Percentiles rank a stretch among this genome's conserved stretches.
These are phyloP conservation scores for Sporothrix euskadiensis DNA, from an alignment of 2,329 filamentous ascomycete genomes.

Conservation along the genomic window DNA sequence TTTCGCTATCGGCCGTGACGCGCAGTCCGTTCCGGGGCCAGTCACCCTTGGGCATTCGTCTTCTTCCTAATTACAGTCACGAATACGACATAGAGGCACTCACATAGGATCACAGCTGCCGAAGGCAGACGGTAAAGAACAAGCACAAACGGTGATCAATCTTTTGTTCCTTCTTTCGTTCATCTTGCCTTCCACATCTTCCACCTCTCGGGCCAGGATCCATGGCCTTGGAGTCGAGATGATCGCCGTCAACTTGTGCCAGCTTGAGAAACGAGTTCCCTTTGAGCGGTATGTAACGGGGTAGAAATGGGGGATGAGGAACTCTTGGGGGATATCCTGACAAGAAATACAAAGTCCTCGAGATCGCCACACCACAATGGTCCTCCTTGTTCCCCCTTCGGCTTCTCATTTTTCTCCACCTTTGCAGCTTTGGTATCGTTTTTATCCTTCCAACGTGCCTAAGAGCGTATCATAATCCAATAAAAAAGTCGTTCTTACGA, in stretches of 20 bases:
- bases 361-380: neutral
- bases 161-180: neutral
- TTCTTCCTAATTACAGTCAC: neutral
- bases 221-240: constrained; percentile 1
- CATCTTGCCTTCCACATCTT: neutral
- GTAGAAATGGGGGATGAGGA: neutral
- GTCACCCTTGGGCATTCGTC: neutral
- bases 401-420: neutral
- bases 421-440: neutral
- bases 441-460: neutral
- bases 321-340: neutral
- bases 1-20: neutral
- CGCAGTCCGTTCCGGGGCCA: neutral
- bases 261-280: neutral
- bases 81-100: neutral
- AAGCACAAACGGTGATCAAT: neutral
- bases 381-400: neutral
- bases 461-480: neutral
- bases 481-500: neutral
- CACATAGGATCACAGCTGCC: neutral
- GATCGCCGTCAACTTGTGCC: neutral
- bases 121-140: neutral
- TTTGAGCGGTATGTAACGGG: neutral
- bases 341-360: neutral
- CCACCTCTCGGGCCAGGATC: neutral